These are phyloP conservation scores for Didymella lethalis DNA, from an alignment of 2,329 filamentous ascomycete species.

Conservation along the genomic window DNA sequence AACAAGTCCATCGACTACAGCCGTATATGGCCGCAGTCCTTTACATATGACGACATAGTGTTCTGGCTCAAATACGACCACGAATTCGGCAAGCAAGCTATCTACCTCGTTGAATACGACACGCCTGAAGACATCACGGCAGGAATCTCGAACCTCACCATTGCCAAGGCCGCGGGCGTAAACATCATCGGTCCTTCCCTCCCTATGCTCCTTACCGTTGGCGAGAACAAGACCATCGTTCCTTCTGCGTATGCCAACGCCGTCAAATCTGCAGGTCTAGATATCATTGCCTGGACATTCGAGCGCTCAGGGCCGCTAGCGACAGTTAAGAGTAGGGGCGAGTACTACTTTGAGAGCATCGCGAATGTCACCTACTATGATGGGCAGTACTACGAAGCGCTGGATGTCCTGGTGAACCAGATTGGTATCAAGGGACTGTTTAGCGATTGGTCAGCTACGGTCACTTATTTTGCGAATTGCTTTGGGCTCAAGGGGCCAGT, in stretches of 20 bases:
- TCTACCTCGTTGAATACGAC: slow-evolving; percentile 68
- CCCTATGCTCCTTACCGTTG: slow-evolving; percentile 63
- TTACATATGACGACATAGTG: slow-evolving; percentile 66
- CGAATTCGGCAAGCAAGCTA: slow-evolving; percentile 65
- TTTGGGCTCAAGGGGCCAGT: slow-evolving; percentile 54
- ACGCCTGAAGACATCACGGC: slow-evolving; percentile 56
- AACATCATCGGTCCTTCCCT: slow-evolving; percentile 68
- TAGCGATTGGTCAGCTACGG: slow-evolving; percentile 70
- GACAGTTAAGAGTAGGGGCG: slow-evolving; percentile 46
- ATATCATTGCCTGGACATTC: slow-evolving; percentile 71
- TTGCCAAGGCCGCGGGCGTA: slow-evolving; percentile 64
- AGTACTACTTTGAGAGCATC: slow-evolving; percentile 55
- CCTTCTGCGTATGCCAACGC: slow-evolving; percentile 67
- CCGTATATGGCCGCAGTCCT: slow-evolving; percentile 65
- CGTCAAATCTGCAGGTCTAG: slow-evolving; percentile 66
- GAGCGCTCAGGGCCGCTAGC: slow-evolving; percentile 68
- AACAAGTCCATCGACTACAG: slow-evolving; percentile 45
- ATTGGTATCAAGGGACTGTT: slow-evolving; percentile 69
- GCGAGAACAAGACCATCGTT: slow-evolving; percentile 60
- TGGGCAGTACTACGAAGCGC: slow-evolving; percentile 68
- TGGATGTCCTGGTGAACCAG: slow-evolving; percentile 67
- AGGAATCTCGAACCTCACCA: slow-evolving; percentile 63
- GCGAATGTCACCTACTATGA: slow-evolving; percentile 64
- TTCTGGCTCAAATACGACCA: slow-evolving; percentile 72
- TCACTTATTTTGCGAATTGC: slow-evolving; percentile 74